Evolutionary conservation across 1,284 basidiomycete genomes (phyloP).

Genomic region (Ustilago sp.): DNA sequence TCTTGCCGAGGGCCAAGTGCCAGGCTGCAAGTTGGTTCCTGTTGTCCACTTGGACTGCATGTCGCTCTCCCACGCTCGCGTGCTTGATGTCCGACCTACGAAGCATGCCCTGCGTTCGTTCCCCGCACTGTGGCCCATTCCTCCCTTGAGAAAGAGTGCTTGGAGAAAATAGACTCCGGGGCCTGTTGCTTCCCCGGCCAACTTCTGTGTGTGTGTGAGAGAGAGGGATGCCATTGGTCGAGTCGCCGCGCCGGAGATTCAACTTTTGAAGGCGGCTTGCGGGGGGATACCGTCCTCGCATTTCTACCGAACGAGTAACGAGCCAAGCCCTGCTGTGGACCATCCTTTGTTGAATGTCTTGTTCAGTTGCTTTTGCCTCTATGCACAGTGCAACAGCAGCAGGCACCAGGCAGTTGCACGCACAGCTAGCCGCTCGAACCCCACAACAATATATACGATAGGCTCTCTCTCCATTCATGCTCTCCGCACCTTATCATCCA

Average conservation of each 20-base stretch:
- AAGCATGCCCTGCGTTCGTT: neutral
- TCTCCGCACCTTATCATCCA: neutral
- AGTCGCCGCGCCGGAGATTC: neutral
- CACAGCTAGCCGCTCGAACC: neutral
- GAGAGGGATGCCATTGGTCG: neutral
- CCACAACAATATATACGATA: constrained; percentile 11
- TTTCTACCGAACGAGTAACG: neutral
- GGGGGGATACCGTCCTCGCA: neutral
- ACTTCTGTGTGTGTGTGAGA: neutral
- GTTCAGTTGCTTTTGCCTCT: neutral
- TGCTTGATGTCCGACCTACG: neutral
- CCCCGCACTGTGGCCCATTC: neutral
- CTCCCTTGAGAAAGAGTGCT: no score
- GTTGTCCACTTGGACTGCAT: neutral
- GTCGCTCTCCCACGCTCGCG: neutral
- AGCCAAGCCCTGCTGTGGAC: constrained; percentile 2
- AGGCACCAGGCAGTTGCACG: neutral
- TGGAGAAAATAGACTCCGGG: constrained; percentile 3
- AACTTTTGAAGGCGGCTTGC: neutral
- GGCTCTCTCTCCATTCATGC: neutral
- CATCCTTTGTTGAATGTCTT: constrained; percentile 5
- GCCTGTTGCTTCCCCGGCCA: constrained; percentile 3
- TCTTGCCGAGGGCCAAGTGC: neutral
- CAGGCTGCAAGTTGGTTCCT: constrained; percentile 3
- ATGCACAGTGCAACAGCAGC: neutral